Evolutionary conservation across 768 basidiomycete genomes (phyloP), one percentile per base, ranked within the genome.

Genomic region (Russula griseocarnosa): DNA sequence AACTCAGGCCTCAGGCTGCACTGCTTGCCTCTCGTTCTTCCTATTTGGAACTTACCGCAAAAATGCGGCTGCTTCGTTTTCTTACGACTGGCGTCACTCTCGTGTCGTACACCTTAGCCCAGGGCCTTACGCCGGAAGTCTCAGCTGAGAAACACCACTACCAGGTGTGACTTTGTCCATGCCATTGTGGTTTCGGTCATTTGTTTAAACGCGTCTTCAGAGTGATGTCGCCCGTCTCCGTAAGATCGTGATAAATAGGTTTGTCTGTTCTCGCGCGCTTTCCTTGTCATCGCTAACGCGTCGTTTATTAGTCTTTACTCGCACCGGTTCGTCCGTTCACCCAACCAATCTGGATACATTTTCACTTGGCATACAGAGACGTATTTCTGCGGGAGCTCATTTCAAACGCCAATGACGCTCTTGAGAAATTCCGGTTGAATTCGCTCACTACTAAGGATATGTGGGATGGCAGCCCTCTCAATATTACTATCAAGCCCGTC

Each of bases 321-420:
- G 3, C 88, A 92, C 71, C 82, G 86, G 89, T 88, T 69, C 69
- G 76, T 75, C 22, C 58, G 22, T 52, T 11, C 38, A n/a, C 60
- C 46, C 22, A 50, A 34, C n/a, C 16, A 50, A 18, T 22, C 11
- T 32, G 18, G 42, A 58, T 55, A 7, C 20, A n/a, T 58, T 18
- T 54, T 34, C 38, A 53, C 8, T 22, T 26, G 22, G 44, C 18
- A 65, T 9, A 11, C 60, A 91, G 89, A 70, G 90, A 92, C 47
- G 84, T 92, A 30, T 93, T 92, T 73, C 81, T 93, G 55, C 91
- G 95, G 50, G 95, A 98, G 74, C 79, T 95, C 55, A 83, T 95
- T 68, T 95, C 93, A 8, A 96, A 96, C 71, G 90, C 95, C 47
- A 97, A 98, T 73, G 97, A 99, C 73, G 97, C 97, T 2, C 79